Percentiles rank a stretch among this genome's conserved stretches.
These are phyloP conservation scores for Cladosporium velox DNA, from an alignment of 2,329 filamentous ascomycete genomes.

Conservation along the genomic window DNA sequence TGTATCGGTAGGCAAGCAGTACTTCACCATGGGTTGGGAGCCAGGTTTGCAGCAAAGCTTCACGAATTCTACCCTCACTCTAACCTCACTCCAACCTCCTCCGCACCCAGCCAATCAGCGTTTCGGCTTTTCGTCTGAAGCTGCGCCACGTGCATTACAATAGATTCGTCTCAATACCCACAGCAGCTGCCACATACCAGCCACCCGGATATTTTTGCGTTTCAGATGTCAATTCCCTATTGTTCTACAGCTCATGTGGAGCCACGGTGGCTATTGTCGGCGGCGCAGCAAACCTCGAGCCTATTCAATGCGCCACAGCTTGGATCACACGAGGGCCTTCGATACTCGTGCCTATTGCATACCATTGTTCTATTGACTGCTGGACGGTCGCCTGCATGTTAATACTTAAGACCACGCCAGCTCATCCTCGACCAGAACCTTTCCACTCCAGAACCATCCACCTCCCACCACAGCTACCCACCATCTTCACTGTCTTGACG, in stretches of 20 bases:
- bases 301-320: conserved; percentile 14
- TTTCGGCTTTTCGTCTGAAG: background rate
- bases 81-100: conserved; percentile 2
- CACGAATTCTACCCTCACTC: conserved; percentile 5
- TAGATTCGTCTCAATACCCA: background rate
- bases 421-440: conserved; percentile 16
- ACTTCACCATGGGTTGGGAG: background rate
- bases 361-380: conserved; percentile 19
- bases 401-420: conserved; percentile 8
- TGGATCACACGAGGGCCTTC: conserved; percentile 1
- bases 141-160: background rate
- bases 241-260: conserved; percentile 1
- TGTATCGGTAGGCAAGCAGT: background rate
- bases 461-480: conserved; percentile 5
- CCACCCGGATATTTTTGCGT: background rate
- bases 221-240: conserved; percentile 15
- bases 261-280: conserved; percentile 8
- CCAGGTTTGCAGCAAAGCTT: background rate
- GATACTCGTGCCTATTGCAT: conserved; percentile 7
- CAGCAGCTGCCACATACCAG: background rate
- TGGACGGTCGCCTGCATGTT: background rate
- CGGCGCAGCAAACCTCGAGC: conserved; percentile 6
- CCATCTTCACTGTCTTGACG: conserved; percentile 12
- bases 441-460: conserved; percentile 6
- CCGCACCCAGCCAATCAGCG: conserved; percentile 10